phyloP scores from a whole-genome alignment of 768 basidiomycete genomes.

The Termitomyces sp. region DNA sequence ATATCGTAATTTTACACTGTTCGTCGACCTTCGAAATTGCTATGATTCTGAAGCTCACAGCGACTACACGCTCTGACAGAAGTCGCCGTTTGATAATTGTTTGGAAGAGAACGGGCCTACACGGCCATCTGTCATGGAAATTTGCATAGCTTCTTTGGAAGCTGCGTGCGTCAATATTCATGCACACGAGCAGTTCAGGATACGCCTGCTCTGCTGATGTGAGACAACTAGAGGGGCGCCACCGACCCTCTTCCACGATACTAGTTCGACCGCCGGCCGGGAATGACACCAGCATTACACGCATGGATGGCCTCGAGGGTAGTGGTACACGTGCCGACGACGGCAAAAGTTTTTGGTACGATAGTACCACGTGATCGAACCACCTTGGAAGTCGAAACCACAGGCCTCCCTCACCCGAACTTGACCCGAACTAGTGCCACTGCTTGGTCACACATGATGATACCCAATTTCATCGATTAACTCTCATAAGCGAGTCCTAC shows the following conservation, averaged over 20 bases:
- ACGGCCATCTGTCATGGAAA: background rate
- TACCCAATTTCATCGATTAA: background rate
- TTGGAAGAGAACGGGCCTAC: background rate
- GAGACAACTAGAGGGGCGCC: background rate
- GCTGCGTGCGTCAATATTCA: no score
- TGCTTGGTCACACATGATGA: background rate
- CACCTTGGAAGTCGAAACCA: background rate
- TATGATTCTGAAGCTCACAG: background rate
- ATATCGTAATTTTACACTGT: background rate
- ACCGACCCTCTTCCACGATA: background rate
- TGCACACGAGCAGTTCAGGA: no score
- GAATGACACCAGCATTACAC: background rate
- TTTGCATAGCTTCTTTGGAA: background rate
- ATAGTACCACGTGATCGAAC: background rate
- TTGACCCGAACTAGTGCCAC: background rate
- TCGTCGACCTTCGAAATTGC: no score
- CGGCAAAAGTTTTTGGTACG: background rate
- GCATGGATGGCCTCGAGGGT: background rate
- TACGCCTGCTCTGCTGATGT: background rate
- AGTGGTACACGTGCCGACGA: background rate
- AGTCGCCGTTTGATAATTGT: background rate
- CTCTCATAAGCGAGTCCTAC: background rate
- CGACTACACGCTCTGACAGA: background rate
- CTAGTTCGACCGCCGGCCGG: background rate
- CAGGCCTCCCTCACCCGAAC: background rate